Evolutionary conservation across 2,329 filamentous ascomycete genomes (phyloP), one percentile per base, ranked within the genome.

Genomic region (Chaetomiaceae sp.): DNA sequence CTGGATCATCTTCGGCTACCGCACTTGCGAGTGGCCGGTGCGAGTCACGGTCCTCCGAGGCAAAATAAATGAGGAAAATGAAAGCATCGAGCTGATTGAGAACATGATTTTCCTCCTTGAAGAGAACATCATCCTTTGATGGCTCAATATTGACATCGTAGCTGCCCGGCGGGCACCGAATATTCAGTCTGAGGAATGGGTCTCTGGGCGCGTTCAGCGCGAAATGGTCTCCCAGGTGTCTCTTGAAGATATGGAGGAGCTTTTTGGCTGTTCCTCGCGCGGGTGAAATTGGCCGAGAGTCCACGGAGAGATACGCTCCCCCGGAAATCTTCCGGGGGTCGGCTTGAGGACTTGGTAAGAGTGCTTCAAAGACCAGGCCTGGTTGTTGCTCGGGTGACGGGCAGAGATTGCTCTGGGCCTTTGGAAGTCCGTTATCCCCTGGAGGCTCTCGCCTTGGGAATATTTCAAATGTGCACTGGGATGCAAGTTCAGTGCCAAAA

Each of bases 71-170:
- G 5, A 67, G 64, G 27, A 64, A 60, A 20, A 76, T 78, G 16
- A 81, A 63, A 1, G 58, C 58, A 30, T 72, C 71, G 45, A 82
- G 81, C 16, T 73, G 66, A n/a, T 69, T 60, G 2, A 80, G 57
- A 0, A 81, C 40, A 2, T 48, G 44, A 2, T 66, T 43, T 56
- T 84, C 78, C 46, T 88, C 72, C 4, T 72, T 73, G 62, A 91
- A 90, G 1, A 89, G 62, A 2, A 91, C 76, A 61, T 89, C 81
- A 52, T 89, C 82, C 64, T 91, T 91, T 3, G 81, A 73, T 3
- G 86, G 80, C 55, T 89, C 82, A 5, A 90, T 68, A 59, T 90
- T 91, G 1, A 77, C 73, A 67, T 91, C 87, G 61, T 91, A 91
- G 53, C 74, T 83, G 25, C 76, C 75, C 1, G 71, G 64, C 0